These are phyloP conservation scores for Colletotrichum nymphaeae DNA, from an alignment of 2,329 filamentous ascomycete genomes.

Conservation along the genomic window DNA sequence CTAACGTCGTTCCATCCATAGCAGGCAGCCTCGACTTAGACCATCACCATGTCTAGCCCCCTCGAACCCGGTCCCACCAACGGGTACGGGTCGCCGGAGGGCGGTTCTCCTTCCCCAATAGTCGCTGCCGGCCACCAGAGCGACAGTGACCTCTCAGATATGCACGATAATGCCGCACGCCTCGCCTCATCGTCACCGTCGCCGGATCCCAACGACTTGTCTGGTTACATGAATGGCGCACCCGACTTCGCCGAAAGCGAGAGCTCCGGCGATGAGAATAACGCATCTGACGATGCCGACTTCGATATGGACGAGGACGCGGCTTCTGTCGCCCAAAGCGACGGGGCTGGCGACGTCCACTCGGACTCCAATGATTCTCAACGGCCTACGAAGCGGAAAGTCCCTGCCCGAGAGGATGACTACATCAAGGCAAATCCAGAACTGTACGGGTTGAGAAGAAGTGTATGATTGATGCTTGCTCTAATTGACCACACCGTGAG, in stretches of 20 bases:
- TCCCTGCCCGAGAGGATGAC: constrained; percentile 77
- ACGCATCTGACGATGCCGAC: constrained; percentile 76
- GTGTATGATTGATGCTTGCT: constrained; percentile 68
- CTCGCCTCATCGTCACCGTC: constrained; percentile 57
- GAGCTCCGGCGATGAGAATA: constrained; percentile 59
- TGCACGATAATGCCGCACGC: constrained; percentile 67
- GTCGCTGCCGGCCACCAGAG: constrained; percentile 62
- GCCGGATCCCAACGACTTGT: constrained; percentile 54
- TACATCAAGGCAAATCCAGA: constrained; percentile 93
- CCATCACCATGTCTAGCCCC: constrained; percentile 73
- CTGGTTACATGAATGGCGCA: constrained; percentile 53
- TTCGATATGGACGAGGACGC: constrained; percentile 75
- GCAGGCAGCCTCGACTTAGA: constrained; percentile 69
- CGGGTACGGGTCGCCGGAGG: constrained; percentile 70
- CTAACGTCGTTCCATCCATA: constrained; percentile 50
- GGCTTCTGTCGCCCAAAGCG: constrained; percentile 57
- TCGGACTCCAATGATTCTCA: constrained; percentile 79
- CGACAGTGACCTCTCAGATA: constrained; percentile 83
- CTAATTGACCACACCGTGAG: constrained; percentile 22
- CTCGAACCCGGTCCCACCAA: constrained; percentile 72
- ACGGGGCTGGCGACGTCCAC: constrained; percentile 61
- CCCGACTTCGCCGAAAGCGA: constrained; percentile 57
- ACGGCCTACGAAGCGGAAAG: constrained; percentile 79
- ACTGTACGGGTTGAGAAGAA: constrained; percentile 92
- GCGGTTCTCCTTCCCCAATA: constrained; percentile 55